A percentile compares a stretch with the other conserved stretches of the same genome.
These are phyloP conservation scores for Capsicum pubescens DNA, from an alignment of 257 asterid species.

Conservation along the genomic window DNA sequence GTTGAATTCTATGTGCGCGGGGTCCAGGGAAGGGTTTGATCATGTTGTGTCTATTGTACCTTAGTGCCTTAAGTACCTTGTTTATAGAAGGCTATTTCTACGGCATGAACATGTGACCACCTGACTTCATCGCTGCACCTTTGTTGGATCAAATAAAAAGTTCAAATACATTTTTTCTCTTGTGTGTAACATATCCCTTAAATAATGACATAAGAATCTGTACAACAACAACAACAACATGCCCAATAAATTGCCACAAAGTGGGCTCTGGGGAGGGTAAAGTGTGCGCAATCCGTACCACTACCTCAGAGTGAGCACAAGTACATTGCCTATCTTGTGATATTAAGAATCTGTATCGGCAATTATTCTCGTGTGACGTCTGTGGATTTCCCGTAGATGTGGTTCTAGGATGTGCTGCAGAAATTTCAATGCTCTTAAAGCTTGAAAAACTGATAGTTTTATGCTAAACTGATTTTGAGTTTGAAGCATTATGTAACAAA, in stretches of 20 bases:
- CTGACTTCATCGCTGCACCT: not conserved
- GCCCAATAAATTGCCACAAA: no score
- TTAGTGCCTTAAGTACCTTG: slow-evolving; percentile 9
- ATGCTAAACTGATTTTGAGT: slow-evolving; percentile 18
- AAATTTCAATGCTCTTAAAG: slow-evolving; percentile 21
- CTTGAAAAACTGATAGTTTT: slow-evolving; percentile 10
- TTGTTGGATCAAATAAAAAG: slow-evolving; percentile 1
- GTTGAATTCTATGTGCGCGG: not conserved
- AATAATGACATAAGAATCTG: not conserved
- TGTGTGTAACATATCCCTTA: not conserved
- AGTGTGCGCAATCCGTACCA: no score
- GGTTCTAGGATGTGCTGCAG: slow-evolving; percentile 18
- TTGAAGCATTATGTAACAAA: slow-evolving; percentile 36
- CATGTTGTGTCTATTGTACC: not conserved
- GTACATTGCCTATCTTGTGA: no score
- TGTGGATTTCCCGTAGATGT: slow-evolving; percentile 11
- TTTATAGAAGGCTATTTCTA: not conserved
- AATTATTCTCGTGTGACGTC: not conserved
- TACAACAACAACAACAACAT: no score
- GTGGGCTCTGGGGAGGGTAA: no score
- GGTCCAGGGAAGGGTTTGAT: not conserved
- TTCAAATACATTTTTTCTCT: slow-evolving; percentile 13
- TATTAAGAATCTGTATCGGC: not conserved
- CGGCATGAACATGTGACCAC: not conserved
- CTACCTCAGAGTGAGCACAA: no score